These are phyloP conservation scores for Beta corolliflora DNA, from an alignment of 179 eudicot genomes.

Conservation along the genomic window DNA sequence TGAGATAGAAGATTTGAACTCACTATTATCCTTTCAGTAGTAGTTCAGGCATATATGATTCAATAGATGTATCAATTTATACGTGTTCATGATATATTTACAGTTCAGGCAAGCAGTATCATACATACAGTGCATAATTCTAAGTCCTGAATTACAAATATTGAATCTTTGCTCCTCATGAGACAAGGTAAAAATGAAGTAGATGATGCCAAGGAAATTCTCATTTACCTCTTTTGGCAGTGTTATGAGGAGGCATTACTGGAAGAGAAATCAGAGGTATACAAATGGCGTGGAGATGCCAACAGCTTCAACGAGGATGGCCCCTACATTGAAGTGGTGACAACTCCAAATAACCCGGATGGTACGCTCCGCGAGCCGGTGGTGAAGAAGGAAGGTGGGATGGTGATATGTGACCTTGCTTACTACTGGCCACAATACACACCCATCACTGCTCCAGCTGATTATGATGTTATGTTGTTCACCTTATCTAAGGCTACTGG, in stretches of 20 bases:
- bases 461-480: constrained; percentile 75
- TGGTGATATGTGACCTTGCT: constrained; percentile 72
- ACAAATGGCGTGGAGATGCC: background rate
- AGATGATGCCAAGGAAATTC: no score
- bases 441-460: constrained; percentile 52
- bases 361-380: constrained; percentile 45
- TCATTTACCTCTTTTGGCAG: background rate
- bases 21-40: no score
- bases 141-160: no score
- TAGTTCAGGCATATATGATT: no score
- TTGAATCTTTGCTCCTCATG: no score
- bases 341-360: constrained; percentile 82
- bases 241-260: constrained; percentile 1
- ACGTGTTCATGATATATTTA: no score
- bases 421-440: constrained; percentile 94
- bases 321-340: constrained; percentile 55
- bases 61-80: no score
- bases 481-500: constrained; percentile 86
- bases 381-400: constrained; percentile 40
- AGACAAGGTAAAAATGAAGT: no score
- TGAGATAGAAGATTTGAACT: no score
- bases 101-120: no score
- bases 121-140: no score
- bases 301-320: background rate
- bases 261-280: constrained; percentile 1